Evolutionary conservation across 176 grass and related monocot species (phyloP), one percentile per base, ranked within the genome.

Genomic region (Otatea glauca): DNA sequence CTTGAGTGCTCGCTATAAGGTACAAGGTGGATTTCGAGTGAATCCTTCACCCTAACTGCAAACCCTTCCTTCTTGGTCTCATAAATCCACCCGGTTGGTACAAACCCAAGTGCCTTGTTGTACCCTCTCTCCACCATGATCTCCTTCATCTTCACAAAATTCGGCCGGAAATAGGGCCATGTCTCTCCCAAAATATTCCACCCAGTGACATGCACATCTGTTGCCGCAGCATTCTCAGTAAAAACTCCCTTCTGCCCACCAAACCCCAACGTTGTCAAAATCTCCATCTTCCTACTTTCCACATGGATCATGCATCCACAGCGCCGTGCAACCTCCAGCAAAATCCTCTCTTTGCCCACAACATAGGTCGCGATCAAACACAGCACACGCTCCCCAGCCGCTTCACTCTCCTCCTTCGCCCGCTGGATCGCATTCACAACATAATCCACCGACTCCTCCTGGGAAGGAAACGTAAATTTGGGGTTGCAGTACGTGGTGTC

Each of bases 131-230:
- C 88, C n/a, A 68, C 16, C 89, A 92, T 93, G 76, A 98, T 90
- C 85, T 98, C 95, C 74, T 91, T 86, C 92, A 98, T 93, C 78
- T 93, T 95, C 50, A 75, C 87, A 92, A 98, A 98, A 93, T 95
- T 98, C 1, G 89, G 95, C 15, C 77, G 76, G 55, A 98, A 98
- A 79, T 81, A 98, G 24, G 93, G 96, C 96, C 93, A 98, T 65
- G 96, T 95, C 65, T 98, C 93, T 56, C 96, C 96, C 70, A 95
- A 92, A 27, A 98, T 42, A 83, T 98, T 98, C 96, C 96, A 98
- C 74, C 92, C 86, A 4, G 81, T 76, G 66, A 93, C 91, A 84
- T 92, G 88, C 79, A 93, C 83, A 87, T 98, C 65, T 24, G 86
- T 95, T 24, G 23, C 85, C 6, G 68, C 56, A 42, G 88, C 56